These are phyloP conservation scores for Lycium barbarum DNA, from an alignment of 257 asterid species.

Conservation along the genomic window DNA sequence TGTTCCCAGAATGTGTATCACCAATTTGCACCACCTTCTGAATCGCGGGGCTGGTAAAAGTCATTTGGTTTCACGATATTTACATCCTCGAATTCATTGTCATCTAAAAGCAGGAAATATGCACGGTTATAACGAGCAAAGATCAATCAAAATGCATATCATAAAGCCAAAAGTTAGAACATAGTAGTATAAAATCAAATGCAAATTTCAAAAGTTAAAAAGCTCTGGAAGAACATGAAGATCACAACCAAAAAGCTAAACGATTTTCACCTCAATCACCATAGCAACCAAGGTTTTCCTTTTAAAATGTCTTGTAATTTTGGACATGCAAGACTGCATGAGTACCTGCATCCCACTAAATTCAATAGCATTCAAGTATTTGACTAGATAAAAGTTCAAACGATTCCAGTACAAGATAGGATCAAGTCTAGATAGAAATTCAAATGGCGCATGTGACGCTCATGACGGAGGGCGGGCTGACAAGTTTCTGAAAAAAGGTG, in stretches of 20 bases:
- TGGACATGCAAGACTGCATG: not conserved
- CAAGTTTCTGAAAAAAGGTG: too few species aligned
- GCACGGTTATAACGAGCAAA: not conserved
- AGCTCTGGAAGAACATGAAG: not conserved
- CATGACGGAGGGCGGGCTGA: not conserved
- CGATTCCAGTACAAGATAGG: not conserved
- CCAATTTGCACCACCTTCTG: conserved; percentile 59
- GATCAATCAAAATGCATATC: not conserved
- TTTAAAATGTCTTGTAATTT: not conserved
- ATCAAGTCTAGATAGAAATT: not conserved
- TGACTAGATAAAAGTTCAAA: conserved; percentile 1
- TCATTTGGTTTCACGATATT: conserved; percentile 63
- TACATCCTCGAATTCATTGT: conserved; percentile 72
- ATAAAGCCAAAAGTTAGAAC: not conserved
- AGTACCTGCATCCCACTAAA: not conserved
- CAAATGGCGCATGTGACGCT: not conserved
- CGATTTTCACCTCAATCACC: not conserved
- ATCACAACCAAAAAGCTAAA: not conserved
- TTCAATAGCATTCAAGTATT: not conserved
- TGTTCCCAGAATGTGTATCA: conserved; percentile 26
- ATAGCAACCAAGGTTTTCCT: not conserved
- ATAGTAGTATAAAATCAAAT: not conserved
- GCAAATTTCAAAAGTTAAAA: not conserved
- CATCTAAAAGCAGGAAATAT: conserved; percentile 50
- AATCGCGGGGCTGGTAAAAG: conserved; percentile 55